A percentile compares a stretch with the other conserved stretches of the same genome.
Conservation (phyloP, 768 basidiomycete genomes). For the Leccinum disarticulatum region DNA sequence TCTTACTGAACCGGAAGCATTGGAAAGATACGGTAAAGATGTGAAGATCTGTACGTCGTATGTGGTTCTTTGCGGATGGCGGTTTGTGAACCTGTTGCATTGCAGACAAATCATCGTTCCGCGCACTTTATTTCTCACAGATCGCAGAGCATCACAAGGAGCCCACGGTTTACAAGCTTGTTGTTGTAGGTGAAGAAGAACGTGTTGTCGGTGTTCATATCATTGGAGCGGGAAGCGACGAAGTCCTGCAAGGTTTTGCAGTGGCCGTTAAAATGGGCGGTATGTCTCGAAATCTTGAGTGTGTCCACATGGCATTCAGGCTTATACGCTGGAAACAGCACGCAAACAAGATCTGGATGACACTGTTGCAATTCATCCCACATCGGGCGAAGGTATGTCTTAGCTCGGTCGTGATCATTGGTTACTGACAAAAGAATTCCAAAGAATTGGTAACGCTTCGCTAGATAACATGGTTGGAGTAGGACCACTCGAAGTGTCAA, state of each 20-base stretch:
- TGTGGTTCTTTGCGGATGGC: slow-evolving; percentile 1
- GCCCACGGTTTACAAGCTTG: slow-evolving; percentile 90
- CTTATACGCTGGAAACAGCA: slow-evolving; percentile 39
- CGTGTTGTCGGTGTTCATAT: slow-evolving; percentile 96
- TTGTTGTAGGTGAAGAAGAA: slow-evolving; percentile 86
- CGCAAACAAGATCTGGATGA: slow-evolving; percentile 81
- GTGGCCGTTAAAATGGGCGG: slow-evolving; percentile 98
- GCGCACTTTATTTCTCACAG: slow-evolving; percentile 91
- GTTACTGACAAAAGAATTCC: slow-evolving; percentile 18
- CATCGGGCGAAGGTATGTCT: slow-evolving; percentile 72
- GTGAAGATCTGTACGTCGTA: slow-evolving; percentile 83
- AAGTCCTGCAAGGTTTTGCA: slow-evolving; percentile 92
- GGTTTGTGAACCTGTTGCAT: neutral
- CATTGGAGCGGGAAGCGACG: slow-evolving; percentile 89
- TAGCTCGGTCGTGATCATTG: neutral
- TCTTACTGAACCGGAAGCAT: slow-evolving; percentile 88
- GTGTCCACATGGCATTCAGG: neutral
- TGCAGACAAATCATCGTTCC: slow-evolving; percentile 77
- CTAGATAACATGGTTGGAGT: slow-evolving; percentile 21
- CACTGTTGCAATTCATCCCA: slow-evolving; percentile 91
- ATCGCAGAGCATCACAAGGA: slow-evolving; percentile 88
- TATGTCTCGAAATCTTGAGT: slow-evolving; percentile 25
- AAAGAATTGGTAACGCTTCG: slow-evolving; percentile 60
- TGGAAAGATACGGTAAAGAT: slow-evolving; percentile 80
- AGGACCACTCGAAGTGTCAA: neutral